Percentiles rank a stretch among this genome's conserved stretches.
phyloP scores from a whole-genome alignment of 768 basidiomycete species.

The Tylopilus subfusipes region DNA sequence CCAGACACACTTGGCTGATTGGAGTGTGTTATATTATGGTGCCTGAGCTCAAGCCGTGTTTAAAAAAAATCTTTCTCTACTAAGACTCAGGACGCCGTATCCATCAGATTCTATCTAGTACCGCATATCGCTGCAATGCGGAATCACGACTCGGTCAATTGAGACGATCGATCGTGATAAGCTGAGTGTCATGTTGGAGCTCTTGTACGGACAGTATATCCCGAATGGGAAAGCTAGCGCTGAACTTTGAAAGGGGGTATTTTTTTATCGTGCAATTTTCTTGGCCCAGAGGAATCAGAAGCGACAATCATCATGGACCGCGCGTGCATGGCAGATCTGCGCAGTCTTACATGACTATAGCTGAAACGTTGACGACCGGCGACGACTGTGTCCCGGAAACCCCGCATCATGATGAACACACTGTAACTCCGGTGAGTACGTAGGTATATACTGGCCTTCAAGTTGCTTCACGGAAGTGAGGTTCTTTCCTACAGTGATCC shows the following conservation, averaged over 20 bases:
- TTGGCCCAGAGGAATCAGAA: too few species aligned
- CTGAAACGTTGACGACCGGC: too few species aligned
- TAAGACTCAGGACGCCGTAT: not conserved
- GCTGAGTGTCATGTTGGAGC: not conserved
- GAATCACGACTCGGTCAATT: not conserved
- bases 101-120: too few species aligned
- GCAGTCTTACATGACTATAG: too few species aligned
- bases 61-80: not conserved
- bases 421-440: not conserved
- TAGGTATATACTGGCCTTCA: not conserved
- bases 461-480: not conserved
- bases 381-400: too few species aligned
- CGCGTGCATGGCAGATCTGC: too few species aligned
- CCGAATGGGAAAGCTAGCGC: not conserved
- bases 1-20: not conserved
- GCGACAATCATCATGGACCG: too few species aligned
- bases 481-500: not conserved
- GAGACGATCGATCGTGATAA: not conserved
- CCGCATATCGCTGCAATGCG: not conserved
- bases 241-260: not conserved
- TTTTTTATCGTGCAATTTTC: too few species aligned
- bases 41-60: not conserved
- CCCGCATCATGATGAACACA: not conserved
- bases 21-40: not conserved
- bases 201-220: not conserved